A percentile compares a stretch with the other conserved stretches of the same genome.
Evolutionary conservation across 1,284 basidiomycete genomes (phyloP).

Genomic region (Tremellales sp.): DNA sequence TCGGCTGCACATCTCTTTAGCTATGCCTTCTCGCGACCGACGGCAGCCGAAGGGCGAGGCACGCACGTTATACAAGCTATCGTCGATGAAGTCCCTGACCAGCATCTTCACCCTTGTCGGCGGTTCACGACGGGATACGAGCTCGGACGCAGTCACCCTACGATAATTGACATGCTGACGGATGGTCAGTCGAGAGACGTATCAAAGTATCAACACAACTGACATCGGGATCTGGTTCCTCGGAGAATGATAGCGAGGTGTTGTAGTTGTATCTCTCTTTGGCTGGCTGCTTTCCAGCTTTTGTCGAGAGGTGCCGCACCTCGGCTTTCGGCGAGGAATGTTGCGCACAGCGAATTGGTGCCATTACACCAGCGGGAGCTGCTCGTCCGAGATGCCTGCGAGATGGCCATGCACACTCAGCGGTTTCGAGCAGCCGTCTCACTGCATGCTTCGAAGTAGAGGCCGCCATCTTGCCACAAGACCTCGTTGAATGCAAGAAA

Average conservation of each 20-base stretch:
- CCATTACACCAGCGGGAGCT: no score
- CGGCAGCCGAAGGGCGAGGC: background rate
- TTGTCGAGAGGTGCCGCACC: background rate
- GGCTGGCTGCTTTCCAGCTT: slow-evolving; percentile 5
- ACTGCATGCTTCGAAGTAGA: background rate
- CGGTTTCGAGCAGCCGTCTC: background rate
- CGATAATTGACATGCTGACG: slow-evolving; percentile 54
- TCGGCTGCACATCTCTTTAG: slow-evolving; percentile 51
- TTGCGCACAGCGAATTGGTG: no score
- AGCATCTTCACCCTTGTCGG: slow-evolving; percentile 89
- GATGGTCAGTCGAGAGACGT: background rate
- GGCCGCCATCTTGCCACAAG: background rate
- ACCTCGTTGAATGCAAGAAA: background rate
- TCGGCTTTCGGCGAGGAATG: background rate
- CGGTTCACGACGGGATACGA: slow-evolving; percentile 60
- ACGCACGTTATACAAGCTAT: slow-evolving; percentile 80
- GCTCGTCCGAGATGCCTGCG: no score
- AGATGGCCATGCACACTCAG: no score
- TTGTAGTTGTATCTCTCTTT: slow-evolving; percentile 46
- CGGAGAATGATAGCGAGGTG: slow-evolving; percentile 38
- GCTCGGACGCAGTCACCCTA: slow-evolving; percentile 68
- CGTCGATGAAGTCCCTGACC: slow-evolving; percentile 93
- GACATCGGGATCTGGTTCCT: slow-evolving; percentile 43
- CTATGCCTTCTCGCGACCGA: background rate
- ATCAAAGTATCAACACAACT: slow-evolving; percentile 6